A percentile compares a stretch with the other conserved stretches of the same genome.
These are phyloP conservation scores for Globisporangium canariense DNA, from an alignment of 352 stramenopile species.

Conservation along the genomic window DNA sequence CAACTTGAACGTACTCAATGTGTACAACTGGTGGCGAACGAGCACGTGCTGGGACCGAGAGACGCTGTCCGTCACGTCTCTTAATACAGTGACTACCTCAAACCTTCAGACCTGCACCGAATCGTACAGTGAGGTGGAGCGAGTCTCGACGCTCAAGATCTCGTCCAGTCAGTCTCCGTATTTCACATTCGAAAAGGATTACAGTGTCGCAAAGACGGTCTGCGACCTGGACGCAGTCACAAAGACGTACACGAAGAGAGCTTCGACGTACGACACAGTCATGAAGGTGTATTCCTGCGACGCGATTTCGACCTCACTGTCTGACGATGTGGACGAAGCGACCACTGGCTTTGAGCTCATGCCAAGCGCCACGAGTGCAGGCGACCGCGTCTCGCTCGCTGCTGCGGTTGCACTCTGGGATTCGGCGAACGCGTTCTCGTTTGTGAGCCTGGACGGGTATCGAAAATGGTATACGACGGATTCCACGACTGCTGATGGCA, in stretches of 20 bases:
- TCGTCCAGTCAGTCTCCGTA: conserved; percentile 33
- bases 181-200: conserved; percentile 33
- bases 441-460: conserved; percentile 44
- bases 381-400: conserved; percentile 32
- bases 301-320: conserved; percentile 36
- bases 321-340: conserved; percentile 39
- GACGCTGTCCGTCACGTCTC: conserved; percentile 17
- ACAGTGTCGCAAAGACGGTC: conserved; percentile 28
- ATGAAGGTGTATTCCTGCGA: conserved; percentile 46
- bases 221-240: conserved; percentile 25
- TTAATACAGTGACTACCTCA: conserved; percentile 15
- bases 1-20: conserved; percentile 34
- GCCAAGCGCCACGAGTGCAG: conserved; percentile 13
- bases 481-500: conserved; percentile 5
- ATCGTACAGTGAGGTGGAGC: conserved; percentile 29
- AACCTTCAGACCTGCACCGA: conserved; percentile 20
- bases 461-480: conserved; percentile 36
- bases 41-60: conserved; percentile 43
- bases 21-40: conserved; percentile 52
- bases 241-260: conserved; percentile 27
- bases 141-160: conserved; percentile 14
- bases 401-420: conserved; percentile 42
- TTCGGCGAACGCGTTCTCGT: conserved; percentile 35
- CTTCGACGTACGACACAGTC: conserved; percentile 26
- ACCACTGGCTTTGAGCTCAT: conserved; percentile 49